phyloP scores from a whole-genome alignment of 306 rosid species.

The Quercus ilex region DNA sequence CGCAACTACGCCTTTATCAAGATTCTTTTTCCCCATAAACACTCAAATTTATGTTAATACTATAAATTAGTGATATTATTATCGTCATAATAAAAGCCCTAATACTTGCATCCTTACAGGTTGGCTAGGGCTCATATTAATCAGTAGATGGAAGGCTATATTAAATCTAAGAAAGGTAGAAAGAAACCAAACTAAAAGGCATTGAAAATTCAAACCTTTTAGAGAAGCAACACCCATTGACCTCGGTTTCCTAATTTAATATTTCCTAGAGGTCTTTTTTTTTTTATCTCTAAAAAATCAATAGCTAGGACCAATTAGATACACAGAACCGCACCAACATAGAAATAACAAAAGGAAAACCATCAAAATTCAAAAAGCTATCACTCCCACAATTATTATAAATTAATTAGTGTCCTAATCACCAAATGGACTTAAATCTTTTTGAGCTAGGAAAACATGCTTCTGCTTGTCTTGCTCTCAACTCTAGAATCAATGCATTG shows the following conservation, averaged over 20 bases:
- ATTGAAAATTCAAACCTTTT: constrained; percentile 31
- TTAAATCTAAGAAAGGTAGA: constrained; percentile 26
- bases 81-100: constrained; percentile 7
- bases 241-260: constrained; percentile 50
- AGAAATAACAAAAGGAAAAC: constrained; percentile 71
- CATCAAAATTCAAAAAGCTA: constrained; percentile 72
- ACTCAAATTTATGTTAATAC: not conserved
- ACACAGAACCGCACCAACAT: constrained; percentile 44
- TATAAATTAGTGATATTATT: not conserved
- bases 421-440: constrained; percentile 53
- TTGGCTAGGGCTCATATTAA: constrained; percentile 25
- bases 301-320: constrained; percentile 34
- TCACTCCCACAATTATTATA: constrained; percentile 27
- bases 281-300: constrained; percentile 16
- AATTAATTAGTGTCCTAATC: constrained; percentile 40
- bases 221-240: constrained; percentile 70
- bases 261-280: constrained; percentile 1
- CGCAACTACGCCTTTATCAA: too few species aligned
- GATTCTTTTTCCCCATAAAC: not conserved
- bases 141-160: constrained; percentile 20
- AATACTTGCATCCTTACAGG: constrained; percentile 37
- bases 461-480: constrained; percentile 79
- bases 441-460: constrained; percentile 44
- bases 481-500: constrained; percentile 63
- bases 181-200: constrained; percentile 39